Evolutionary conservation across 108 stramenopile genomes (phyloP), one percentile per base, ranked within the genome.

Genomic region (Discostella stelligeroides): DNA sequence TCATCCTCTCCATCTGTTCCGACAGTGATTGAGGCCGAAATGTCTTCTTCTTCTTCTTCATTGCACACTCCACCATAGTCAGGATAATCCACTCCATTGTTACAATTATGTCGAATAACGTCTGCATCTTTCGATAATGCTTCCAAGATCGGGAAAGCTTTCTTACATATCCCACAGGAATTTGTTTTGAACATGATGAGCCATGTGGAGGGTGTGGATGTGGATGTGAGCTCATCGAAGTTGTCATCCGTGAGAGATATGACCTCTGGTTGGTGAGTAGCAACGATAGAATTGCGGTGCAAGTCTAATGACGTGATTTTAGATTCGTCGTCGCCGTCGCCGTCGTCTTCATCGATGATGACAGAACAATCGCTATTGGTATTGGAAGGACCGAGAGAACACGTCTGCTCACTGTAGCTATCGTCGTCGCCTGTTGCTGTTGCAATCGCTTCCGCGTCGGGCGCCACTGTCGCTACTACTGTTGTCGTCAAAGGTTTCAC

Each of bases 141-240:
- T 17, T 79, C 77, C 12, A 79, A 53, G 1, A 43, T 48, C 8
- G 77, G 77, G 24, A 48, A 29, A 30, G 70, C 49, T 57, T 79
- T 79, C 49, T 61, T 66, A 59, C 77, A 79, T 23, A 79, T 70
- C 8, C 63, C 77, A 48, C 77, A 79, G 1, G 70, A 40, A 45
- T 71, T 59, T 0, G 77, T 72, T 55, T 79, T 71, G 63, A 79
- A 79, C 77, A 79, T 79, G 34, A 79, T 72, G 24, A 79, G 58
- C 77, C 77, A 79, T n/a, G 77, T 79, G 14, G 65, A 40, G 39
- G 77, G 77, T 9, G 37, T 8, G 13, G 77, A 60, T 7, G 77
- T 61, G 60, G 23, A 51, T 21, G 77, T 79, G 34, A 79, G 59
- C 12, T 13, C 48, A 21, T 79, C 77, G 43, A 79, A 79, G 20